Base-by-base conservation (phyloP, 805 yeast species). In the Komagataella pastoris region DNA sequence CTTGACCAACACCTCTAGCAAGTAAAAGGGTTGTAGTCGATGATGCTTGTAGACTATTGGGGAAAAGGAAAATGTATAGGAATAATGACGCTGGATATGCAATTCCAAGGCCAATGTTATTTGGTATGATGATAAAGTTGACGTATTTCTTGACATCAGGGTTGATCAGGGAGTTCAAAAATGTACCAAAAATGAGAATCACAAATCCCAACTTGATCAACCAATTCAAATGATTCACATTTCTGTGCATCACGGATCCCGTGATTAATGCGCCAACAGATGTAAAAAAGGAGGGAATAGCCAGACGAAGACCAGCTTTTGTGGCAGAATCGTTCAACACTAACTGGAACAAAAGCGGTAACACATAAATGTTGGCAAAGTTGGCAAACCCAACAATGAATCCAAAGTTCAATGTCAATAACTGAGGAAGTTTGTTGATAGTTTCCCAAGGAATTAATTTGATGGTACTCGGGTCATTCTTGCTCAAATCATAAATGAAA, bases 181-280 rank as follows among this genome's bases (percentile, higher is more conserved):
- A 58, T 51, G 68, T 70, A 6, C 77, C 76, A 1, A 67, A 7
- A 7, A 63, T 55, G 70, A 71, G 64, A 5, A 68, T 51, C 8
- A 59, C 50, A 2, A 68, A 63, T 8, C 77, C 76, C 7, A 57
- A 47, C 47, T 59, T 55, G 23, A 69, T 62, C 40, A 72, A 55
- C 19, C 53, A 49, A 6, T 55, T 60, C 24, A 72, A 57, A 23
- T 58, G 55, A 7, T 63, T 57, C 19, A 46, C 36, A 46, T 59
- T 59, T 46, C 57, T 62, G 48, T 69, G 64, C 73, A 71, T 71
- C 50, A 63, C 56, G 44, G 62, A 55, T 0, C 75, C 76, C 1
- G 75, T 65, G 6, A 64, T 58, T 17, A 73, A 52, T 2, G 75
- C 69, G 3, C 76, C 76, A 23, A 71, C 61, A n/a, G 75, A 72